phyloP scores from a whole-genome alignment of 257 asterid genomes.

The Cinchona pubescens region DNA sequence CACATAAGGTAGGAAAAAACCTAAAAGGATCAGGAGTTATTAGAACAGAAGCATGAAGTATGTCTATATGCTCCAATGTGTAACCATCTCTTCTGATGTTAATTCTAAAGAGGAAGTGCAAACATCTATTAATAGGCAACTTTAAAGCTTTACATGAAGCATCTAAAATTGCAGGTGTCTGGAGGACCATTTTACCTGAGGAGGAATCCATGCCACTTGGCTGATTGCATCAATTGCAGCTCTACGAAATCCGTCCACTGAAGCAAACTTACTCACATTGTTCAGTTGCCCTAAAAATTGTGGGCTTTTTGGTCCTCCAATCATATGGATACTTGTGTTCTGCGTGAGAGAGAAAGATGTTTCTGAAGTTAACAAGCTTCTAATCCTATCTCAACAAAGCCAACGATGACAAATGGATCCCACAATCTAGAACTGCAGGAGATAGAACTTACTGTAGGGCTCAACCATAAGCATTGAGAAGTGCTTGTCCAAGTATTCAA shows the following conservation, averaged over 20 bases:
- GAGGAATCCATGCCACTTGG: slow-evolving; percentile 81
- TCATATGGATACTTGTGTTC: slow-evolving; percentile 99
- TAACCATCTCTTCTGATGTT: background rate
- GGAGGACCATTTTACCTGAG: slow-evolving; percentile 57
- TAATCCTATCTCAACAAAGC: background rate
- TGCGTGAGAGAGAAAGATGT: slow-evolving; percentile 28
- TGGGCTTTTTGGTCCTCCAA: slow-evolving; percentile 97
- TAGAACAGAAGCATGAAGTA: background rate
- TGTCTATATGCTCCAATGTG: background rate
- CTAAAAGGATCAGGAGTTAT: background rate
- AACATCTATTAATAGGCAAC: background rate
- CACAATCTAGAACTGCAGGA: slow-evolving; percentile 12
- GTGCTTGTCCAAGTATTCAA: slow-evolving; percentile 69
- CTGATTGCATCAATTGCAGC: slow-evolving; percentile 85
- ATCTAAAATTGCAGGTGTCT: background rate
- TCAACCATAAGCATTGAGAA: slow-evolving; percentile 80
- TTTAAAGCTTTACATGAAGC: background rate
- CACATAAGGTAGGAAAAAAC: background rate
- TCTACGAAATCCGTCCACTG: slow-evolving; percentile 91
- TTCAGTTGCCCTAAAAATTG: slow-evolving; percentile 97
- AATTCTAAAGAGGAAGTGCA: background rate
- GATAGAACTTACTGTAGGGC: slow-evolving; percentile 78
- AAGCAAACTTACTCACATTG: slow-evolving; percentile 99
- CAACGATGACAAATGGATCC: background rate
- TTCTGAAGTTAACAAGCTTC: slow-evolving; percentile 16